A percentile compares a stretch with the other conserved stretches of the same genome.
Conservation (phyloP, 2,329 filamentous ascomycete species). For the Fusarium sp. region DNA sequence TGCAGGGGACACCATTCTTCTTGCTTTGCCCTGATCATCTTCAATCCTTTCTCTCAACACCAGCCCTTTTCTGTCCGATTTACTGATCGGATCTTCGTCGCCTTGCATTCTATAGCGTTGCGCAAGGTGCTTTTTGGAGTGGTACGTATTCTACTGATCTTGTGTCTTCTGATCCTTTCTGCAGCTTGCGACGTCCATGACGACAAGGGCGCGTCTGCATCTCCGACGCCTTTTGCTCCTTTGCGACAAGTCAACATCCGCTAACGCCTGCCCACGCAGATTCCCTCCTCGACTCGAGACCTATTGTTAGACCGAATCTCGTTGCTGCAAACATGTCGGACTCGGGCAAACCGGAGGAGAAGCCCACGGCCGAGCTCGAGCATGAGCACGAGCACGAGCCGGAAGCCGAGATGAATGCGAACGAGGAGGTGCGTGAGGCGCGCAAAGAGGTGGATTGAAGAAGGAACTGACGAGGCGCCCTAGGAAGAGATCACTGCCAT, state of each 20-base stretch:
- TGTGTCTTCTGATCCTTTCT: constrained; percentile 10
- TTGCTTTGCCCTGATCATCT: constrained; percentile 1
- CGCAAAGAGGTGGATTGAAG: constrained; percentile 42
- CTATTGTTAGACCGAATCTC: not conserved
- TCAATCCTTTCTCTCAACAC: not conserved
- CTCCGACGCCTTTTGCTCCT: not conserved
- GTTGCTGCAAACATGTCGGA: constrained; percentile 45
- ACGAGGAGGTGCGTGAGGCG: constrained; percentile 50
- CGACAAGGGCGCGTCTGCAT: constrained; percentile 25
- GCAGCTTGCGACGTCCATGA: constrained; percentile 10
- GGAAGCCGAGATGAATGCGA: constrained; percentile 45
- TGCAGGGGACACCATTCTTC: constrained; percentile 1
- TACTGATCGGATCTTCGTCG: not conserved
- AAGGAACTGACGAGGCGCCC: constrained; percentile 47
- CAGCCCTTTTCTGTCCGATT: not conserved
- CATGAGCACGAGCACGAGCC: constrained; percentile 43
- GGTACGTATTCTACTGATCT: constrained; percentile 12
- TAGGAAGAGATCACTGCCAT: constrained; percentile 85
- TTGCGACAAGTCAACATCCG: constrained; percentile 3
- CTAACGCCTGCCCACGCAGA: constrained; percentile 24
- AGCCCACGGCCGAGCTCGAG: constrained; percentile 44
- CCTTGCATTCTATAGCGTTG: not conserved
- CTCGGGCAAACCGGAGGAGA: constrained; percentile 46
- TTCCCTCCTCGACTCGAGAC: not conserved
- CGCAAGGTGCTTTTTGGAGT: constrained; percentile 1